Conservation (phyloP, 768 basidiomycete genomes). For the Chiua virens region DNA sequence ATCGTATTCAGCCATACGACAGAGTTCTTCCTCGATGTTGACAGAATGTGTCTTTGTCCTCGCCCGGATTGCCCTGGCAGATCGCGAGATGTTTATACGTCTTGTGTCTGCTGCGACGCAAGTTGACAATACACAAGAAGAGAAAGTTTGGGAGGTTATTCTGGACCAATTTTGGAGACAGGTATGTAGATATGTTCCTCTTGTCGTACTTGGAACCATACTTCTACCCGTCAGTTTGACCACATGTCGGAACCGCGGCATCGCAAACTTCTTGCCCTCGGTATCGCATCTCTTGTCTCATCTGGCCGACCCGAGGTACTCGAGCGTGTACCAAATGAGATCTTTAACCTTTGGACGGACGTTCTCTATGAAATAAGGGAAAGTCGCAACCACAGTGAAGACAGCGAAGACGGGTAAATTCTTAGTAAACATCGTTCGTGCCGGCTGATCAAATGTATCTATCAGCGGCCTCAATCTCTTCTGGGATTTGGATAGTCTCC, state of each 20-base stretch:
- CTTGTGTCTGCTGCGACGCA: slow-evolving; percentile 65
- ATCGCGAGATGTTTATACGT: slow-evolving; percentile 66
- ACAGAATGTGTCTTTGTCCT: slow-evolving; percentile 75
- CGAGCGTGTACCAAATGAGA: slow-evolving; percentile 65
- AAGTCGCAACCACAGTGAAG: slow-evolving; percentile 41
- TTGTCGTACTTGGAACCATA: not conserved
- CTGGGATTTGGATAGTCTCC: slow-evolving; percentile 70
- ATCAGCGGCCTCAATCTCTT: slow-evolving; percentile 48
- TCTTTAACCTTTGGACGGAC: slow-evolving; percentile 86
- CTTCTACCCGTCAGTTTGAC: slow-evolving; percentile 62
- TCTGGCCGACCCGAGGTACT: slow-evolving; percentile 76
- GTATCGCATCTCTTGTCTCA: slow-evolving; percentile 72
- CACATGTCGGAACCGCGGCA: slow-evolving; percentile 84
- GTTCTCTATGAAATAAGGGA: slow-evolving; percentile 88
- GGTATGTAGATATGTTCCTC: slow-evolving; percentile 40
- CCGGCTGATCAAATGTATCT: not conserved
- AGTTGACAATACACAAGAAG: slow-evolving; percentile 46
- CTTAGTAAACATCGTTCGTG: not conserved
- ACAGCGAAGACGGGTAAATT: slow-evolving; percentile 39
- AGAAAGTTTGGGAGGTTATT: slow-evolving; percentile 59
- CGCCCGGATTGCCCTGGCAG: slow-evolving; percentile 68
- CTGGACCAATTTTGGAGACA: slow-evolving; percentile 84
- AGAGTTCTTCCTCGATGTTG: slow-evolving; percentile 39
- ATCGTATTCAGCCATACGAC: slow-evolving; percentile 9
- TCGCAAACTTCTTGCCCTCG: slow-evolving; percentile 84